Evolutionary conservation across 176 grass and related monocot genomes (phyloP).

Genomic region (Hsuehochloa calcarea): DNA sequence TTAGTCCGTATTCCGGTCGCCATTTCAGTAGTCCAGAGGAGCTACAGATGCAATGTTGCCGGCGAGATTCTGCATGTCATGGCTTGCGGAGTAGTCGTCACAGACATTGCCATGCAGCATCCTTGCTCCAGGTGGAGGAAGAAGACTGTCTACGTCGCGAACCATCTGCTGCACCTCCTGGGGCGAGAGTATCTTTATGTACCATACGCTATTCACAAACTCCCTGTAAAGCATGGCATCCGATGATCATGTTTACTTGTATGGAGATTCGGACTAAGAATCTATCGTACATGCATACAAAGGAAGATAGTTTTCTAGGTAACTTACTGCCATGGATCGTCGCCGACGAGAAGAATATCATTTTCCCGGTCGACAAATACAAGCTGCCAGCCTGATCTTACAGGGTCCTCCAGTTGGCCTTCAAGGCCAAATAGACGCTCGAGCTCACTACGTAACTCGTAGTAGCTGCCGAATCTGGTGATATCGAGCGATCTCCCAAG

Average conservation of each 20-base stretch:
- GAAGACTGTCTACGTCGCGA: constrained; percentile 45
- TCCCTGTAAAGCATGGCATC: constrained; percentile 50
- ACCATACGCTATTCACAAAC: constrained; percentile 90
- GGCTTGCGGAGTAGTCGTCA: constrained; percentile 47
- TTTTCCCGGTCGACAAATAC: constrained; percentile 97
- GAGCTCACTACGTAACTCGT: constrained; percentile 77
- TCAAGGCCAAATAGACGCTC: constrained; percentile 92
- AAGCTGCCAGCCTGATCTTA: constrained; percentile 99
- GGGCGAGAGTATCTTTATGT: constrained; percentile 85
- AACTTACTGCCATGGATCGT: constrained; percentile 92
- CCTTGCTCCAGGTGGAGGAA: constrained; percentile 44
- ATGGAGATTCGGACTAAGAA: neutral
- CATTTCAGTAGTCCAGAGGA: constrained; percentile 66
- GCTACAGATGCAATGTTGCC: constrained; percentile 50
- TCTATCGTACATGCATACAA: neutral
- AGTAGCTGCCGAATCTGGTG: constrained; percentile 81
- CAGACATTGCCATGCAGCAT: constrained; percentile 43
- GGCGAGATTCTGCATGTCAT: constrained; percentile 56
- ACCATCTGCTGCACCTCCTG: constrained; percentile 80
- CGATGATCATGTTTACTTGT: constrained; percentile 10
- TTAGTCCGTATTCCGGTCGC: neutral
- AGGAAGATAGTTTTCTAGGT: neutral
- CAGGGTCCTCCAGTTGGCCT: constrained; percentile 87
- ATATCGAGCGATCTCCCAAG: constrained; percentile 90
- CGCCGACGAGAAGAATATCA: constrained; percentile 92